phyloP scores from a whole-genome alignment of 768 basidiomycete species.

The Neoboletus subvelutipes region DNA sequence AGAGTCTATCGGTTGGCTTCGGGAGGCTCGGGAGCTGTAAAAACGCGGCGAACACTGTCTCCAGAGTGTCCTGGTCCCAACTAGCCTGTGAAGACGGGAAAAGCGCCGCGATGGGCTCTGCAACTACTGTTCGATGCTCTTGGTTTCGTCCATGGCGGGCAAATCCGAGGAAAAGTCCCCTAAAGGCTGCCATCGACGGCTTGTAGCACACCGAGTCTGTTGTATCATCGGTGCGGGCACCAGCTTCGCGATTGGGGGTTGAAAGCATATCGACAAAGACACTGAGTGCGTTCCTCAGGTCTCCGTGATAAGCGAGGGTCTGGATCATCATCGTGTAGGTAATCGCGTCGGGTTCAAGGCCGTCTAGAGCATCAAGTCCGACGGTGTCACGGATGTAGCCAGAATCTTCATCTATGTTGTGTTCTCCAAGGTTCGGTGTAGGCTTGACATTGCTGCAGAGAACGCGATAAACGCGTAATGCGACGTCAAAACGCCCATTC shows the following conservation, averaged over 20 bases:
- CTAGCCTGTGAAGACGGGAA: constrained; percentile 6
- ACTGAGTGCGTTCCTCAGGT: constrained; percentile 53
- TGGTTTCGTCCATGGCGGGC: constrained; percentile 49
- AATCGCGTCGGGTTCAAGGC: constrained; percentile 55
- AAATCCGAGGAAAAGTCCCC: constrained; percentile 77
- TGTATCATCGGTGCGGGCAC: constrained; percentile 30
- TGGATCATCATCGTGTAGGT: constrained; percentile 75
- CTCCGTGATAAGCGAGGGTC: constrained; percentile 66
- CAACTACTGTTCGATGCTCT: not conserved
- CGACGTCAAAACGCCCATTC: constrained; percentile 53
- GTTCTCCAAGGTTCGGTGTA: constrained; percentile 33
- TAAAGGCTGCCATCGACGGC: constrained; percentile 56
- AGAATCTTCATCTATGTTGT: constrained; percentile 37
- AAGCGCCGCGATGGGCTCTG: constrained; percentile 5
- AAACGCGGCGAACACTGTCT: constrained; percentile 60
- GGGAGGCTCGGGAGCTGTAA: constrained; percentile 49
- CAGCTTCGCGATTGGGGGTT: constrained; percentile 39
- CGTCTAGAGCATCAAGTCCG: constrained; percentile 42
- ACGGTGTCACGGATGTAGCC: constrained; percentile 42
- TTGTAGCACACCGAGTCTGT: constrained; percentile 33
- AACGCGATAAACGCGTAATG: constrained; percentile 58
- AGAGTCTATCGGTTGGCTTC: constrained; percentile 42
- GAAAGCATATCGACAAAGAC: constrained; percentile 70
- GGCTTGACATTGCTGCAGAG: constrained; percentile 54
- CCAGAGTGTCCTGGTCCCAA: constrained; percentile 63